phyloP scores from a whole-genome alignment of 306 rosid species.

The Macrotyloma uniflorum region DNA sequence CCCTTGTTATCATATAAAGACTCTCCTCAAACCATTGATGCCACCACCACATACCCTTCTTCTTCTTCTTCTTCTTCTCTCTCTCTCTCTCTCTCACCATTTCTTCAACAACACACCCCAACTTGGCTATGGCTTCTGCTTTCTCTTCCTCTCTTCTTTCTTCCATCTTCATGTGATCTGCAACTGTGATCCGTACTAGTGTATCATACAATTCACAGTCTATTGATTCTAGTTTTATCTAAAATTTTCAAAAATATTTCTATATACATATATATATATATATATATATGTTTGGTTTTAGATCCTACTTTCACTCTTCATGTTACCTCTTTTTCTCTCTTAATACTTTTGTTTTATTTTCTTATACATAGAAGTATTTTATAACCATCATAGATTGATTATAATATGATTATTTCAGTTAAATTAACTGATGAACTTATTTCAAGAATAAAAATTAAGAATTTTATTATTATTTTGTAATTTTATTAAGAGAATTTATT shows the following conservation, averaged over 20 bases:
- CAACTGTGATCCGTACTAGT: slow-evolving; percentile 44
- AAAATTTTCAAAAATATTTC: neutral
- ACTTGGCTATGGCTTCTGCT: no score
- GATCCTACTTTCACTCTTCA: neutral
- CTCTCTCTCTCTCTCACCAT: neutral
- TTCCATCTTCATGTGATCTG: slow-evolving; percentile 33
- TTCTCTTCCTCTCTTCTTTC: neutral
- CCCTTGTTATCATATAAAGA: no score
- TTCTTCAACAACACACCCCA: neutral
- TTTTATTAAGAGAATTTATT: no score
- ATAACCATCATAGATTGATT: no score
- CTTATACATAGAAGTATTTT: neutral
- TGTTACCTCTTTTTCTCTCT: neutral
- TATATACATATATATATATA: no score
- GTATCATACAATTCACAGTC: slow-evolving; percentile 34
- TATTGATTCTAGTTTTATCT: slow-evolving; percentile 6
- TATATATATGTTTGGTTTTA: no score
- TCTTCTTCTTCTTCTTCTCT: no score
- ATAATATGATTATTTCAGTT: no score
- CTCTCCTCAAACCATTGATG: neutral
- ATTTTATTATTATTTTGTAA: no score
- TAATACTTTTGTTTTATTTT: neutral
- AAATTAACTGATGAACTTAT: no score
- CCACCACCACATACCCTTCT: no score
- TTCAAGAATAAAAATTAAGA: no score